phyloP scores from a whole-genome alignment of 192 early-diverging fungal species.

The Spizellomyces punctatus region DNA sequence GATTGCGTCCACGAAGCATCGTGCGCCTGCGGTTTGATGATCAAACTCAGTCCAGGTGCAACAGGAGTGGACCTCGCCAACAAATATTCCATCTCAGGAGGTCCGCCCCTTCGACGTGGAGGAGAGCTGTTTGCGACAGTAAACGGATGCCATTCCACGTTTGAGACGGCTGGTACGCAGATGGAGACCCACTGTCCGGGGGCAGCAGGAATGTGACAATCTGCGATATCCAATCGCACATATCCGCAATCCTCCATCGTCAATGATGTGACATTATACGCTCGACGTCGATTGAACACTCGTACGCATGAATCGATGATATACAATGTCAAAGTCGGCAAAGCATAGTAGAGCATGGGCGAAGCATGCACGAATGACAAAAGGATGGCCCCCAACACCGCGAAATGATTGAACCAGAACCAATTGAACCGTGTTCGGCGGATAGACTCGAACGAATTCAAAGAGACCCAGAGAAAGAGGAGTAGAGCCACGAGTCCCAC shows the following conservation, averaged over 20 bases:
- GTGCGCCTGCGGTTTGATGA: constrained; percentile 11
- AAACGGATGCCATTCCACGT: constrained; percentile 31
- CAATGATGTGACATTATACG: constrained; percentile 4
- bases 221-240: constrained; percentile 25
- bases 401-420: constrained; percentile 29
- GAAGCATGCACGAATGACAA: constrained; percentile 25
- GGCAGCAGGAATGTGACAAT: constrained; percentile 10
- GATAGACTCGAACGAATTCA: constrained; percentile 12
- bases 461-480: constrained; percentile 16
- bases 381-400: constrained; percentile 24
- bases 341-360: constrained; percentile 17
- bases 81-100: background rate
- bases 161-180: constrained; percentile 27
- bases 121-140: constrained; percentile 7
- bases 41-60: constrained; percentile 1
- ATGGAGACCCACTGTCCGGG: constrained; percentile 32
- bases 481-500: constrained; percentile 20
- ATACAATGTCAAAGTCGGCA: constrained; percentile 23
- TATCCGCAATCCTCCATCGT: constrained; percentile 20
- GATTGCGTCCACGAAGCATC: constrained; percentile 23
- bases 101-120: background rate
- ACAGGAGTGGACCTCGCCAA: background rate
- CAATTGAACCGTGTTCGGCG: constrained; percentile 18
- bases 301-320: constrained; percentile 19
- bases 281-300: constrained; percentile 1